Conservation (phyloP, 2,329 filamentous ascomycete genomes). For the Neonectria ditissima region DNA sequence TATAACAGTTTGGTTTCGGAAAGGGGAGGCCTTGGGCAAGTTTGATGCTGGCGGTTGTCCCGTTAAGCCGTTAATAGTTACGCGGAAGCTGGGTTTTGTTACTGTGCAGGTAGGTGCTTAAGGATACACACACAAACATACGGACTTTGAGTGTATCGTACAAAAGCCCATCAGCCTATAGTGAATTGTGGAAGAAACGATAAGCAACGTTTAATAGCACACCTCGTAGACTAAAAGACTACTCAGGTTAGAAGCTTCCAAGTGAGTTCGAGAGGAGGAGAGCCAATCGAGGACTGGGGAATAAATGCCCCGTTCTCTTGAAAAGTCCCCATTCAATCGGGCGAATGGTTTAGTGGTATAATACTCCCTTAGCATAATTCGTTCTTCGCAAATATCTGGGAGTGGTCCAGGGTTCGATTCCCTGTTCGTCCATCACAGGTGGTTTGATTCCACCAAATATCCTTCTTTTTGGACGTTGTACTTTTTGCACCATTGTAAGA, state of each 20-base stretch:
- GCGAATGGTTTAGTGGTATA: conserved; percentile 50
- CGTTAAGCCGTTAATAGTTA: neutral
- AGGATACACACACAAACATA: neutral
- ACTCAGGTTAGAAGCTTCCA: neutral
- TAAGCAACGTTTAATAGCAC: neutral
- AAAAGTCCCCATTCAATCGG: conserved; percentile 37
- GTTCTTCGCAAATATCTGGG: conserved; percentile 33
- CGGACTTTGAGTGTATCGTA: neutral
- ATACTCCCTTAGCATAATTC: conserved; percentile 47
- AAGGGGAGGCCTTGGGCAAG: neutral
- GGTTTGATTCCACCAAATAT: conserved; percentile 35
- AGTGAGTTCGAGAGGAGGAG: too few relatives aligned
- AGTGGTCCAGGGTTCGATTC: conserved; percentile 50
- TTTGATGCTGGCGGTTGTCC: neutral
- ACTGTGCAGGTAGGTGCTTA: too few relatives aligned
- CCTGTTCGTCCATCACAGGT: conserved; percentile 45
- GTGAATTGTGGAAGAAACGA: neutral
- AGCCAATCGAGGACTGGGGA: too few relatives aligned
- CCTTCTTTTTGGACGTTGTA: conserved; percentile 29
- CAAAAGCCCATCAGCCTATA: neutral
- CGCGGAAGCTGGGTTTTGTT: neutral
- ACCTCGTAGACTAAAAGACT: neutral
- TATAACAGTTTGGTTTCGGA: neutral
- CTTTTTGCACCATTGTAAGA: too few relatives aligned
- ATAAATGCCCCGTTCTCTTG: too few relatives aligned